Evolutionary conservation across 2,329 filamentous ascomycete species (phyloP).

Genomic region (Aspergillus pseudoterreus): DNA sequence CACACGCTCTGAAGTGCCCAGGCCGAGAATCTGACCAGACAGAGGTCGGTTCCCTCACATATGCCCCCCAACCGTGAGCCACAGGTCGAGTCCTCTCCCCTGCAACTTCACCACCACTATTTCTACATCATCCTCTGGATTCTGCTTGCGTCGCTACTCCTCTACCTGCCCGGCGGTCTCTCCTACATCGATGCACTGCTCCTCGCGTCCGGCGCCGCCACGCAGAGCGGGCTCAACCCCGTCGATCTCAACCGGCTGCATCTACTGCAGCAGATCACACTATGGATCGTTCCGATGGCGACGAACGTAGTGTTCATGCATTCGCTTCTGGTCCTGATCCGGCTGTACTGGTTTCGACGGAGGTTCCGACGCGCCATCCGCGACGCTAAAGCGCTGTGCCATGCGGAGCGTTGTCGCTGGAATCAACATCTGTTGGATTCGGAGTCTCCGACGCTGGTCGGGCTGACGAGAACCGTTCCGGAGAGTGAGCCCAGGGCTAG

Average conservation of each 20-base stretch:
- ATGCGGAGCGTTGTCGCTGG: constrained; percentile 44
- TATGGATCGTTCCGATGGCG: constrained; percentile 68
- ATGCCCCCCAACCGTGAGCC: background rate
- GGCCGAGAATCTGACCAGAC: background rate
- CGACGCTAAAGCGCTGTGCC: constrained; percentile 63
- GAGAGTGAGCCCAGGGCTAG: background rate
- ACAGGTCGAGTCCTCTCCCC: constrained; percentile 8
- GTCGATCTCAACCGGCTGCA: constrained; percentile 60
- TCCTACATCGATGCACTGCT: constrained; percentile 80
- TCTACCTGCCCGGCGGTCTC: constrained; percentile 61
- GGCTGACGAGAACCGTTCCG: background rate
- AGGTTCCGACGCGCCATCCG: constrained; percentile 76
- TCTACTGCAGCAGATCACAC: constrained; percentile 66
- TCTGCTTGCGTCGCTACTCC: constrained; percentile 68
- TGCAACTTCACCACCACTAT: constrained; percentile 42
- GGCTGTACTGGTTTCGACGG: constrained; percentile 95
- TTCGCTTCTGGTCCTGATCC: constrained; percentile 78
- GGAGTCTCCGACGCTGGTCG: constrained; percentile 1
- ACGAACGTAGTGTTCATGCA: constrained; percentile 79
- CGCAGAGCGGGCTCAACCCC: constrained; percentile 87
- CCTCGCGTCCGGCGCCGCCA: constrained; percentile 76
- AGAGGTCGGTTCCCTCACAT: background rate
- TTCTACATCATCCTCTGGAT: constrained; percentile 72
- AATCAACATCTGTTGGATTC: constrained; percentile 3
- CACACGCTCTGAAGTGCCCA: too few species aligned